Percentiles rank a stretch among this genome's conserved stretches.
phyloP scores from a whole-genome alignment of 768 basidiomycete species.

The Suillus placidus region DNA sequence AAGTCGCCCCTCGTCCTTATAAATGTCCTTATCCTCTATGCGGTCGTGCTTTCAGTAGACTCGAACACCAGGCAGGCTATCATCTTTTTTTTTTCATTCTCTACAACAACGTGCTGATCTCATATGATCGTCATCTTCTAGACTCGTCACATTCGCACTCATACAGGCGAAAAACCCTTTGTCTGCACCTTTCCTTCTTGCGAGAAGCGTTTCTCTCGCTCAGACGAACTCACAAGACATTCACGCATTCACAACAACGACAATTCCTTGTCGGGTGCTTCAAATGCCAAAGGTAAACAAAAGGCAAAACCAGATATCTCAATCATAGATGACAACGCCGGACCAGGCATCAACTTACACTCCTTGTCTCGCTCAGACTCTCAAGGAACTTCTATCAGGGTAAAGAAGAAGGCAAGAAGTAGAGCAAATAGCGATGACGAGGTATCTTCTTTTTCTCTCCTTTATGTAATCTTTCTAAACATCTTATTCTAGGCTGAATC shows the following conservation, averaged over 20 bases:
- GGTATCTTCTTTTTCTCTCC: conserved; percentile 47
- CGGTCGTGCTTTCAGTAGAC: conserved; percentile 91
- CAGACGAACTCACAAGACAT: conserved; percentile 98
- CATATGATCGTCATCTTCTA: conserved; percentile 36
- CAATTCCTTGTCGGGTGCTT: conserved; percentile 30
- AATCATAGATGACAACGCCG: conserved; percentile 29
- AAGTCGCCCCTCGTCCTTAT: conserved; percentile 73
- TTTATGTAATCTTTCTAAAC: conserved; percentile 30
- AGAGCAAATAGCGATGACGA: conserved; percentile 83
- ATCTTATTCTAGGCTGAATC: conserved; percentile 47
- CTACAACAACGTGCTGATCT: conserved; percentile 19
- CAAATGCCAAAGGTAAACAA: conserved; percentile 25
- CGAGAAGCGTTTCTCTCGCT: conserved; percentile 97
- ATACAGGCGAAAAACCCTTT: conserved; percentile 98
- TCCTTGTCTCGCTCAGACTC: conserved; percentile 23
- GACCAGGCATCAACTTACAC: conserved; percentile 27
- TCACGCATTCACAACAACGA: conserved; percentile 87
- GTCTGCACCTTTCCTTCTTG: conserved; percentile 90
- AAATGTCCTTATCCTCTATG: conserved; percentile 94
- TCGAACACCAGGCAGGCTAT: conserved; percentile 86
- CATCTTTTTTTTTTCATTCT: conserved; percentile 16
- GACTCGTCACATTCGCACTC: conserved; percentile 98
- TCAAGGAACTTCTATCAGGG: conserved; percentile 37
- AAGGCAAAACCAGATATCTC: conserved; percentile 33
- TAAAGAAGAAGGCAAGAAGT: conserved; percentile 80